A percentile compares a stretch with the other conserved stretches of the same genome.
Conservation (phyloP, 1,139 yeast genomes). For the Suhomyces bokatorum region DNA sequence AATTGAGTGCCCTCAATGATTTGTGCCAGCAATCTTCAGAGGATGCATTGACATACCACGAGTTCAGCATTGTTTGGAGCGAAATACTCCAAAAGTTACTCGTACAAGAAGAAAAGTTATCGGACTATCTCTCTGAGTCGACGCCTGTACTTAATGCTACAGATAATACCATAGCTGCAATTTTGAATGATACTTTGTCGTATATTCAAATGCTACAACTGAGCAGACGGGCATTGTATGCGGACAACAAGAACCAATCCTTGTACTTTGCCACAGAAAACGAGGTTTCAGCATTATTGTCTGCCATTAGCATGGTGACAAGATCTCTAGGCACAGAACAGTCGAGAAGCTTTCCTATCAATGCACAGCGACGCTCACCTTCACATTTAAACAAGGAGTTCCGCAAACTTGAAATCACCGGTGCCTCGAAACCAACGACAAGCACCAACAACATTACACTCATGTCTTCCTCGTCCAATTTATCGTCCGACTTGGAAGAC, state of each 20-base stretch:
- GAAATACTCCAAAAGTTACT: constrained; percentile 35
- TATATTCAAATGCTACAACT: constrained; percentile 3
- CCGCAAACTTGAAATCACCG: not conserved
- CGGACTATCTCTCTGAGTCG: constrained; percentile 20
- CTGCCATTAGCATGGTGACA: constrained; percentile 22
- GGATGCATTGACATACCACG: constrained; percentile 33
- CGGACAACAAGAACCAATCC: constrained; percentile 16
- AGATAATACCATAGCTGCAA: constrained; percentile 11
- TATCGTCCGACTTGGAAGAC: constrained; percentile 5
- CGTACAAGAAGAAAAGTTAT: constrained; percentile 30
- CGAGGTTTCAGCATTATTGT: constrained; percentile 26
- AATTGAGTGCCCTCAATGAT: constrained; percentile 32
- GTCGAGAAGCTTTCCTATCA: too few relatives aligned
- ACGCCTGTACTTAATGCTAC: constrained; percentile 9
- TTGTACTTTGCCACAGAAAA: constrained; percentile 21
- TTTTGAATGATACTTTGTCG: constrained; percentile 13
- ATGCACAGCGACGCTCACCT: too few relatives aligned
- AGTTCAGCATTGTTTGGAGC: constrained; percentile 36
- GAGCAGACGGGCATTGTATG: constrained; percentile 9
- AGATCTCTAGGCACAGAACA: too few relatives aligned
- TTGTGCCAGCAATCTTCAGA: constrained; percentile 27
- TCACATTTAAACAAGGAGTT: constrained; percentile 1
- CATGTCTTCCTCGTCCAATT: constrained; percentile 4
- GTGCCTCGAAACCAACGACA: not conserved
- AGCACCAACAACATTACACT: not conserved